Evolutionary conservation across 306 rosid species (phyloP).

Genomic region (Vigna hirtella): DNA sequence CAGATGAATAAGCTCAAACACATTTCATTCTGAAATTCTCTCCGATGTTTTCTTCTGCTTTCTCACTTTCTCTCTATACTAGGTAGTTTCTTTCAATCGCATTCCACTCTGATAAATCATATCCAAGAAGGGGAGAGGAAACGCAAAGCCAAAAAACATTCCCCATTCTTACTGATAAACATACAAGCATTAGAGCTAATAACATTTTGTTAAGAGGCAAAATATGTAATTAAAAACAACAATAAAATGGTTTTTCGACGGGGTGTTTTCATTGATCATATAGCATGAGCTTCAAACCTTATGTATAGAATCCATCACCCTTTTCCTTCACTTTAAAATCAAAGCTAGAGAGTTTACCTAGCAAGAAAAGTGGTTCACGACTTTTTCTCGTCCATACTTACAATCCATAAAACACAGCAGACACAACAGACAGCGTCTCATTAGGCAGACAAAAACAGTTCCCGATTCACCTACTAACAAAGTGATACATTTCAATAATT

Average conservation of each 20-base stretch:
- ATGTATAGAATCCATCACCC: background rate
- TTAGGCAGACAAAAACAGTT: background rate
- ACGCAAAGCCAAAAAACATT: background rate
- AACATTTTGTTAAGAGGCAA: background rate
- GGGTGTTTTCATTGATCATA: too few species aligned
- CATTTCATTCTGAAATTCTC: background rate
- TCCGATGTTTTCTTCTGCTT: background rate
- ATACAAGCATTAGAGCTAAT: background rate
- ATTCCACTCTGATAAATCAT: background rate
- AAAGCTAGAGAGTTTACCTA: background rate
- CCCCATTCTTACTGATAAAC: background rate
- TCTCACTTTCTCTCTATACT: background rate
- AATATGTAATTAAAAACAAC: background rate
- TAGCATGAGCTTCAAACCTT: background rate
- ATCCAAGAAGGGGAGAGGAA: background rate
- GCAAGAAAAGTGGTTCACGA: background rate
- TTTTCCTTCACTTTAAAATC: background rate
- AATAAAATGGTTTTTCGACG: background rate
- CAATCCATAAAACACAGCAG: slow-evolving; percentile 13
- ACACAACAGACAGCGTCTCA: background rate
- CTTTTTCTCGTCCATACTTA: background rate
- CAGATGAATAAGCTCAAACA: background rate
- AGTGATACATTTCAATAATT: too few species aligned
- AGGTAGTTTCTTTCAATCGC: background rate
- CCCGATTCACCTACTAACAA: too few species aligned